Conservation (phyloP, 441 rosid genomes). For the Adansonia madagascariensis region DNA sequence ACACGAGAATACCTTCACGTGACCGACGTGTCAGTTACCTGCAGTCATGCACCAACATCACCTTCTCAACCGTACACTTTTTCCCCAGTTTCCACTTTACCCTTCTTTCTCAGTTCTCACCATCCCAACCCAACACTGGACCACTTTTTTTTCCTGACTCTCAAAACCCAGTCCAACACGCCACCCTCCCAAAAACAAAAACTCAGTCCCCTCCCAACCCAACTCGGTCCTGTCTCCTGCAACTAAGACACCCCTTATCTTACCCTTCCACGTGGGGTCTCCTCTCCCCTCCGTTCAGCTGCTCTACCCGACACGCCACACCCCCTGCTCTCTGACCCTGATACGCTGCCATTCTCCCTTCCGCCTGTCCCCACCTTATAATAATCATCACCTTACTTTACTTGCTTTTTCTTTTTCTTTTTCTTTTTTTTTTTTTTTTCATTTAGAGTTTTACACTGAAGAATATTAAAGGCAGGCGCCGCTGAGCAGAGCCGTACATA, state of each 20-base stretch:
- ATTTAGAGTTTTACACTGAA: too few species aligned
- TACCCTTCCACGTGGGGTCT: constrained; percentile 54
- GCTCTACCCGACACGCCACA: constrained; percentile 42
- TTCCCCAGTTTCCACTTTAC: too few species aligned
- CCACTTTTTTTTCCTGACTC: not conserved
- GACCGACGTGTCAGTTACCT: too few species aligned
- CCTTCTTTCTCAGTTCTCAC: not conserved
- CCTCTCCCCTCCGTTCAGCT: constrained; percentile 38
- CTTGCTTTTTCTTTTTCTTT: too few species aligned
- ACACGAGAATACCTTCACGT: too few species aligned
- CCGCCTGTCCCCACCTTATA: not conserved
- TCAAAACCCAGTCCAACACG: constrained; percentile 55
- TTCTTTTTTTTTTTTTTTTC: too few species aligned
- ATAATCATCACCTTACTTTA: not conserved
- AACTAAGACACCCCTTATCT: constrained; percentile 54
- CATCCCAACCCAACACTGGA: not conserved
- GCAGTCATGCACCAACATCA: too few species aligned
- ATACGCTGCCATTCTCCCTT: not conserved
- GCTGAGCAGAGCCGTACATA: not conserved
- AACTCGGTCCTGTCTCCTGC: constrained; percentile 63
- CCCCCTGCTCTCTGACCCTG: not conserved
- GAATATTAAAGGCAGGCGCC: not conserved
- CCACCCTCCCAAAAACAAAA: constrained; percentile 11
- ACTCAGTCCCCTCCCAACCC: constrained; percentile 11
- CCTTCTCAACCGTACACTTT: too few species aligned